Base-by-base conservation (phyloP, 1,284 basidiomycete species). In the Puccinia coronata region DNA sequence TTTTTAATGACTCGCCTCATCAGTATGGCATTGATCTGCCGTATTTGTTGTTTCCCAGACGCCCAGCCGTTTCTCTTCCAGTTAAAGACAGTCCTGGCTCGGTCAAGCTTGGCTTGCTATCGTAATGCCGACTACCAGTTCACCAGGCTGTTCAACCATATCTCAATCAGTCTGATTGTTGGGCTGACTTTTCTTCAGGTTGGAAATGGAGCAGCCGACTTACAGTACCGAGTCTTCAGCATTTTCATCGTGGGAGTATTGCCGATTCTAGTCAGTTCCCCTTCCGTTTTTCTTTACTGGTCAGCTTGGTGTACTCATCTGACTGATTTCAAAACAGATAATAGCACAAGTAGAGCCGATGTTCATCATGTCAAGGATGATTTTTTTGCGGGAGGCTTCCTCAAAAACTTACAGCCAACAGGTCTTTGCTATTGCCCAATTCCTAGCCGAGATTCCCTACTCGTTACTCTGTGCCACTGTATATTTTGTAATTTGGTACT, bases 181-280 rank as follows among this genome's bases (percentile, higher is more conserved):
- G 92, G 92, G 39, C 88, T 98, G 74, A 92, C 93, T 18, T 95
- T 95, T 90, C 88, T 98, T 79, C 91, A 92, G 85, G 88, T 95
- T 31, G 89, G 90, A 72, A 87, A 90, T 84, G 91, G 90, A 82
- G 83, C 90, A 55, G 89, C 91, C 69, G 91, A 92, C 69, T 87
- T 97, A 39, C 92, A 98, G 85, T 96, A 94, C 88, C 89, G 93
- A 53, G 90, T 94, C 51, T 95, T 95, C 86, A 90, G 88, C 34
- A 90, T 92, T 75, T 85, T 83, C 20, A 84, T 81, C 1, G 57
- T 31, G 23, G 70, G 88, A 23, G 89, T 93, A 67, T 86, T 93
- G 39, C 92, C 93, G 25, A 91, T 92, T 36, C 90, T 94, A 83
- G 88, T 94, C 83, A 92, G 93, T 89, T 87, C 89, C 1, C 92